Evolutionary conservation across 2,329 filamentous ascomycete species (phyloP), one percentile per base, ranked within the genome.

Genomic region (Penicillium sp.): DNA sequence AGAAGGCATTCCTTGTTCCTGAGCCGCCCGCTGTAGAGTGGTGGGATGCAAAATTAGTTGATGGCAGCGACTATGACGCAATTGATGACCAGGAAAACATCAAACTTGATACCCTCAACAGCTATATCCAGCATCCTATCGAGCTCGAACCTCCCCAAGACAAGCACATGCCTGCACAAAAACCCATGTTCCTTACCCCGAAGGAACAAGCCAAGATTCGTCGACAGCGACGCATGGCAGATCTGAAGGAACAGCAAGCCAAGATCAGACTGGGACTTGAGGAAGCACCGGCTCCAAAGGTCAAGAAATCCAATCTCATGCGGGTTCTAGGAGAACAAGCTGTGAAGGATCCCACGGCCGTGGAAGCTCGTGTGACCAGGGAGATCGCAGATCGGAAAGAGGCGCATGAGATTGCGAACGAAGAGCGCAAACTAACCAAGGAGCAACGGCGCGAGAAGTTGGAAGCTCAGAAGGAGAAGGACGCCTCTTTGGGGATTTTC

Each of bases 281-380:
- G 59, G 91, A 92, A 3, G 91, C 93, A 21, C 92, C 92, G 29
- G 89, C 92, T 27, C 93, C 94, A 11, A 99, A 97, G 76, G 91
- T 99, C 65, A 97, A 97, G 78, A 95, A 95, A 75, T 90, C 89
- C 57, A 99, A 99, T 74, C 84, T 99, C 71, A 99, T 99, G 94
- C 88, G 92, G 57, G 94, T 99, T 31, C 82, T 97, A 55, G 94
- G 94, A 61, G 91, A 97, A 71, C 88, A 91, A 75, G 88, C 88
- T 19, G 93, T 99, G 64, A 95, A 96, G 71, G 94, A 99, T 75
- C 94, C 94, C 7, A 99, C 95, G 0, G 94, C 94, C 4, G 94
- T 99, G 45, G 94, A 99, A 77, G 91, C 92, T 50, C 87, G 91
- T 25, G 94, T 99, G 50, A 96, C 95, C 73, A 84, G 88, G 52